Evolutionary conservation across 495 filamentous ascomycete genomes (phyloP), one percentile per base, ranked within the genome.

Genomic region (Trichoderma reesei): DNA sequence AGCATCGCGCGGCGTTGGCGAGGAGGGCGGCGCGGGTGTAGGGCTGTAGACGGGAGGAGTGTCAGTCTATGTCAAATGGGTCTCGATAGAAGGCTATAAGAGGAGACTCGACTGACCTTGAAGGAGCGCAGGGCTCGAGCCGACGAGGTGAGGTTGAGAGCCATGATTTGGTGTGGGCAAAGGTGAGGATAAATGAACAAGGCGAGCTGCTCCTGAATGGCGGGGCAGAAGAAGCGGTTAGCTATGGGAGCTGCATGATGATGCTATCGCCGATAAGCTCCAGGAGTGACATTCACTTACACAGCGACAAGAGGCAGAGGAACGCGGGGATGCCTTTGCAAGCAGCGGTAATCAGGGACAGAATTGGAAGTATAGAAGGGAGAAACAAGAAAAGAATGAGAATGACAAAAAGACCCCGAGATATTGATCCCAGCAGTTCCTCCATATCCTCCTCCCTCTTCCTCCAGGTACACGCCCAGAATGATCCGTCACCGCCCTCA

Each of bases 71-170:
- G 61, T 60, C 13, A 62, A 39, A 41, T 6, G 60, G 18, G 37
- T 39, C 36, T 13, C 3, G 9, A n/a, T 5, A 38, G 2, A 33
- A 14, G 13, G 39, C 3, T 34, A 38, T n/a, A 5, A 31, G 13
- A 3, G 4, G 8, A 5, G 31, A n/a, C 2, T 39, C 6, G 3
- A 39, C 61, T 16, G 5, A 63, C 61, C 61, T 63, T 63, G 61
- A 63, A 18, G 18, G 61, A 42, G n/a, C 67, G 64, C 13, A 74
- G 64, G 46, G 78, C 80, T 70, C 74, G 74, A 38, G 78, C 73
- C 31, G 80, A 77, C 41, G 78, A 69, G 68, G 81, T 75, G 7
- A 79, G 67, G 63, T 76, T 81, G 67, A 83, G 73, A 3, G 82
- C 78, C 83, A 84, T 84, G 48, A 68, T 72, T 36, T 13, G 6